Percentiles rank a stretch among this genome's conserved stretches.
Conservation (phyloP, 2,329 filamentous ascomycete species). For the Xylariaceae sp. region DNA sequence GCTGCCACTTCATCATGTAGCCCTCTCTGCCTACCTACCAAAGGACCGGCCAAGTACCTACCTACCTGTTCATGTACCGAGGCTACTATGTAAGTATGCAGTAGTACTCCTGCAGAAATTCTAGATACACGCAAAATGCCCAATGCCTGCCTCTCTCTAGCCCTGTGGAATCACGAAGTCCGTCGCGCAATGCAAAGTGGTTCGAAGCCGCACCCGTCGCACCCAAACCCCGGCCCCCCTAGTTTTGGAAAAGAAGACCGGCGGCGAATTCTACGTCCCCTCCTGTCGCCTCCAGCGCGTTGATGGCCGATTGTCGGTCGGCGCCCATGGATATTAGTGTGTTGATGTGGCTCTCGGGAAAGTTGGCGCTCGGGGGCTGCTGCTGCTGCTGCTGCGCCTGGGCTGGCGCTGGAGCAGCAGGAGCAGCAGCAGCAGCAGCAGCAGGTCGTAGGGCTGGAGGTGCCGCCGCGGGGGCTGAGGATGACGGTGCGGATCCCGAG, state of each 20-base stretch:
- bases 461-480: conserved; percentile 20
- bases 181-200: too few species aligned
- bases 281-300: conserved; percentile 71
- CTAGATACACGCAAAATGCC: too few species aligned
- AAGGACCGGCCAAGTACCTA: too few species aligned
- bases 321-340: conserved; percentile 74
- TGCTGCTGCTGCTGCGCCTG: conserved; percentile 3
- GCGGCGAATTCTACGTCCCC: conserved; percentile 89
- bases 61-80: too few species aligned
- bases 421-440: conserved; percentile 17
- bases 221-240: too few species aligned
- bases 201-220: too few species aligned
- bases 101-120: too few species aligned
- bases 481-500: conserved; percentile 25
- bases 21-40: too few species aligned
- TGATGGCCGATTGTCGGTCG: conserved; percentile 65
- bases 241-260: conserved; percentile 60
- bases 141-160: too few species aligned
- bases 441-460: conserved; percentile 14
- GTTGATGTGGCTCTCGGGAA: conserved; percentile 61
- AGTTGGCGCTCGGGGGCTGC: conserved; percentile 23
- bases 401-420: conserved; percentile 11
- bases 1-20: too few species aligned
- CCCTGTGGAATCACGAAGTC: too few species aligned
- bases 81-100: too few species aligned